phyloP scores from a whole-genome alignment of 768 basidiomycete genomes.

The Tylopilus plumbeoviolaceoides region DNA sequence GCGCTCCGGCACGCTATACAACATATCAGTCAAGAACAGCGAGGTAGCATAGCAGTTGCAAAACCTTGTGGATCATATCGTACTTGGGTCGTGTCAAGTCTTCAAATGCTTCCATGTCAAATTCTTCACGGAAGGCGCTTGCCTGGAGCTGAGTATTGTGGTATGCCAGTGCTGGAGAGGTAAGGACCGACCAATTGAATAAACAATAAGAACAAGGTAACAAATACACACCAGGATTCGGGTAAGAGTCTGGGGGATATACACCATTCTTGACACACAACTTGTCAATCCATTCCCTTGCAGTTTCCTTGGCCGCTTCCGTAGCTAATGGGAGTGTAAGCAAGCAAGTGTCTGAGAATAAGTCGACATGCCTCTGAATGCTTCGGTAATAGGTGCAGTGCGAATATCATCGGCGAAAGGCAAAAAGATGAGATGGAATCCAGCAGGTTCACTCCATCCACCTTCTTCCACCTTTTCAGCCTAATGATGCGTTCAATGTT shows the following conservation, averaged over 20 bases:
- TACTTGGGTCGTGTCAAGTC: constrained; percentile 80
- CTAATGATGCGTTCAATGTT: constrained; percentile 32
- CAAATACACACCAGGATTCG: constrained; percentile 74
- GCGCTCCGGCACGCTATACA: constrained; percentile 57
- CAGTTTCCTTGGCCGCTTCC: constrained; percentile 61
- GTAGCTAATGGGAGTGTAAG: constrained; percentile 46
- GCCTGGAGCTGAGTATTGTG: constrained; percentile 91
- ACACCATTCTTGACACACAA: constrained; percentile 70
- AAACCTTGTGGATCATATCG: constrained; percentile 75
- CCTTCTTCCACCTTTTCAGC: constrained; percentile 65
- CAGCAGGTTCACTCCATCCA: constrained; percentile 80
- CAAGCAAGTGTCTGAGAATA: neutral
- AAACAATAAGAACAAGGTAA: neutral
- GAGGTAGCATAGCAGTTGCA: neutral
- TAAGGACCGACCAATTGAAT: neutral
- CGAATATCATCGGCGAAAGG: constrained; percentile 96
- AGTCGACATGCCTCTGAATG: constrained; percentile 49
- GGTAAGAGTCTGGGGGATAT: constrained; percentile 87
- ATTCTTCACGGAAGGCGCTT: constrained; percentile 88
- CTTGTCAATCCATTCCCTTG: constrained; percentile 73
- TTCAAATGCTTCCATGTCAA: constrained; percentile 69
- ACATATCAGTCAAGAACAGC: neutral
- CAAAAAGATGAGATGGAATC: constrained; percentile 89
- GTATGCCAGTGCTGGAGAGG: constrained; percentile 54
- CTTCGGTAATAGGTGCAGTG: constrained; percentile 64